Conservation (phyloP, 2,329 filamentous ascomycete genomes). For the Coccinonectria pachysandricola region DNA sequence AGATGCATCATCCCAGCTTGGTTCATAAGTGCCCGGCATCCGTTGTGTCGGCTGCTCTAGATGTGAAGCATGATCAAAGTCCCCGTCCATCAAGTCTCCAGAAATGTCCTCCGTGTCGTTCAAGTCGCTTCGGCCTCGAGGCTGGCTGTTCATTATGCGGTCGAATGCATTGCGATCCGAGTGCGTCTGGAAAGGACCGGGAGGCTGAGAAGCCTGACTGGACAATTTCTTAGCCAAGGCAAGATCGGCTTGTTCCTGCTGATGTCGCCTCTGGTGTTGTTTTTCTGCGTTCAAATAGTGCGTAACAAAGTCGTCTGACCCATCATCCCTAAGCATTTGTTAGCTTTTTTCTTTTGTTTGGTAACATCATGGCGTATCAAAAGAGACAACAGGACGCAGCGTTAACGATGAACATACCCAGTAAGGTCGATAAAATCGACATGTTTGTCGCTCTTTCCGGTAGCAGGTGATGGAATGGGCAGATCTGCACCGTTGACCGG, state of each 20-base stretch:
- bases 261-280: too few species aligned
- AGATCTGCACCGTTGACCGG: conserved; percentile 8
- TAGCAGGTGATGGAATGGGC: too few species aligned
- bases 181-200: conserved; percentile 2
- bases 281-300: too few species aligned
- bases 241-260: conserved; percentile 19
- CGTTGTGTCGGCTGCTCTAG: conserved; percentile 1
- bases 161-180: conserved; percentile 15
- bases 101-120: not conserved
- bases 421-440: conserved; percentile 32
- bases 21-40: conserved; percentile 14
- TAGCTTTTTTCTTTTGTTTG: too few species aligned
- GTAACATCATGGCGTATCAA: too few species aligned
- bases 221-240: conserved; percentile 20
- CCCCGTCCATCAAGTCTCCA: too few species aligned
- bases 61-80: too few species aligned
- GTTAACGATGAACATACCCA: conserved; percentile 19
- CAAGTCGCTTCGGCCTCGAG: conserved; percentile 5
- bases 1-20: conserved; percentile 10
- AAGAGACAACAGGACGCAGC: too few species aligned
- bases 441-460: too few species aligned
- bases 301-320: too few species aligned
- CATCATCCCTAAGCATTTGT: conserved; percentile 25
- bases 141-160: conserved; percentile 21
- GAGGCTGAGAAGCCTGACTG: conserved; percentile 10